Percentiles rank a stretch among this genome's conserved stretches.
These are phyloP conservation scores for Talaromyces marneffei DNA, from an alignment of 2,329 filamentous ascomycete genomes.

Conservation along the genomic window DNA sequence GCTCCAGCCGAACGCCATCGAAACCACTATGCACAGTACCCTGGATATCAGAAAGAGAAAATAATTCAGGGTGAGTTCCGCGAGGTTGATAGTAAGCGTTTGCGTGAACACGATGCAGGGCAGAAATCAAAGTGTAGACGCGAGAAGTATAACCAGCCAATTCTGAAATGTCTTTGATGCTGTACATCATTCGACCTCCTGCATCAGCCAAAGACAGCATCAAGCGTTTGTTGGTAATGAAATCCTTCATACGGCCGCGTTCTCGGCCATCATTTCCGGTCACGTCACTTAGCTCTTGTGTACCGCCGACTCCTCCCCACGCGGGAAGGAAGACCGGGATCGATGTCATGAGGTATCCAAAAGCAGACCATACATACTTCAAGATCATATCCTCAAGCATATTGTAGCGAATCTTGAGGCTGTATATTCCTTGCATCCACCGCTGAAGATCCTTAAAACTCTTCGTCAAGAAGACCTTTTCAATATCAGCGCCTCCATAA, in stretches of 20 bases:
- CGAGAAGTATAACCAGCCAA: constrained; percentile 92
- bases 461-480: constrained; percentile 83
- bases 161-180: constrained; percentile 95
- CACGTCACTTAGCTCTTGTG: constrained; percentile 55
- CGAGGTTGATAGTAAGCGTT: constrained; percentile 71
- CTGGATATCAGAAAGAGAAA: constrained; percentile 83
- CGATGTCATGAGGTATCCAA: constrained; percentile 89
- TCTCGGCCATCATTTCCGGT: constrained; percentile 49
- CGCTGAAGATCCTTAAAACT: constrained; percentile 88
- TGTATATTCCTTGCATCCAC: constrained; percentile 99
- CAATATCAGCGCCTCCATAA: constrained; percentile 91
- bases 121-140: constrained; percentile 92
- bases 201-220: constrained; percentile 97
- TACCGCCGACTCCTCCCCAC: constrained; percentile 79
- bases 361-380: constrained; percentile 98
- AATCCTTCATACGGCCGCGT: constrained; percentile 89
- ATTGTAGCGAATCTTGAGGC: constrained; percentile 95
- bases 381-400: constrained; percentile 97
- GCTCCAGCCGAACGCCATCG: constrained; percentile 85
- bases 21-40: constrained; percentile 93
- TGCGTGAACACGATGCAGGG: constrained; percentile 87
- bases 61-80: constrained; percentile 68
- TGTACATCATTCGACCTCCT: constrained; percentile 98
- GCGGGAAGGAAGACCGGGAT: constrained; percentile 90
- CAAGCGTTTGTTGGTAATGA: constrained; percentile 97